These are phyloP conservation scores for Meripilus lineatus DNA, from an alignment of 1,284 basidiomycete species.

Conservation along the genomic window DNA sequence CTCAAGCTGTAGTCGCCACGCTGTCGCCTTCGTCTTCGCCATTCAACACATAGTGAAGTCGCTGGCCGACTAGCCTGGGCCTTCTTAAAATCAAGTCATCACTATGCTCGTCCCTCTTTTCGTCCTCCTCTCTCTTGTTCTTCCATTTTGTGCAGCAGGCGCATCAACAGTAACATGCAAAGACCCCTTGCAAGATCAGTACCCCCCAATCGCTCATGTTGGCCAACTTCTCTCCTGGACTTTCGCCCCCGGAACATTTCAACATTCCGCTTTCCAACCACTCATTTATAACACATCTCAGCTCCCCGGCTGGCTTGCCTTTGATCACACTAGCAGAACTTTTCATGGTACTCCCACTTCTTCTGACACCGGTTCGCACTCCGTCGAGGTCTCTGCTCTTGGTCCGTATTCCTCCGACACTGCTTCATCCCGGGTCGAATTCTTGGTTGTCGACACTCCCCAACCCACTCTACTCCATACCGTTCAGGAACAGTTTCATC, in stretches of 20 bases:
- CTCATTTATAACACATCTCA: constrained; percentile 42
- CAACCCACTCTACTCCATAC: constrained; percentile 53
- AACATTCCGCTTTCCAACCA: constrained; percentile 29
- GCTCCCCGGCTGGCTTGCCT: constrained; percentile 63
- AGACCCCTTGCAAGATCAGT: constrained; percentile 54
- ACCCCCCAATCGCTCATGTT: constrained; percentile 58
- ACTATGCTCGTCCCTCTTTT: too few relatives aligned
- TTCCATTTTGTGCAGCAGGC: too few relatives aligned
- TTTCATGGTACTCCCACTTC: constrained; percentile 56
- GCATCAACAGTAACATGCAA: too few relatives aligned
- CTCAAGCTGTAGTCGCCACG: too few relatives aligned
- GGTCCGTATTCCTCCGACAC: constrained; percentile 39
- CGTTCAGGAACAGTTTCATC: constrained; percentile 56
- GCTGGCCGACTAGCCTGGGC: too few relatives aligned
- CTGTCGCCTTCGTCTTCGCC: too few relatives aligned
- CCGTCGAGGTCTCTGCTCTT: constrained; percentile 52
- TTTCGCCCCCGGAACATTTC: constrained; percentile 57
- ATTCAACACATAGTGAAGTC: too few relatives aligned
- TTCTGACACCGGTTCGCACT: constrained; percentile 51
- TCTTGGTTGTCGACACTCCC: constrained; percentile 58
- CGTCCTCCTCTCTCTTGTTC: too few relatives aligned
- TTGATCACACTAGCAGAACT: constrained; percentile 46
- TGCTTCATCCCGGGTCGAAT: constrained; percentile 47
- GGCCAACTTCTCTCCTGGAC: constrained; percentile 59
- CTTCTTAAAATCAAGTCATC: too few relatives aligned